A percentile compares a stretch with the other conserved stretches of the same genome.
Conservation (phyloP, 2,329 filamentous ascomycete genomes). For the Meredithiella fracta region DNA sequence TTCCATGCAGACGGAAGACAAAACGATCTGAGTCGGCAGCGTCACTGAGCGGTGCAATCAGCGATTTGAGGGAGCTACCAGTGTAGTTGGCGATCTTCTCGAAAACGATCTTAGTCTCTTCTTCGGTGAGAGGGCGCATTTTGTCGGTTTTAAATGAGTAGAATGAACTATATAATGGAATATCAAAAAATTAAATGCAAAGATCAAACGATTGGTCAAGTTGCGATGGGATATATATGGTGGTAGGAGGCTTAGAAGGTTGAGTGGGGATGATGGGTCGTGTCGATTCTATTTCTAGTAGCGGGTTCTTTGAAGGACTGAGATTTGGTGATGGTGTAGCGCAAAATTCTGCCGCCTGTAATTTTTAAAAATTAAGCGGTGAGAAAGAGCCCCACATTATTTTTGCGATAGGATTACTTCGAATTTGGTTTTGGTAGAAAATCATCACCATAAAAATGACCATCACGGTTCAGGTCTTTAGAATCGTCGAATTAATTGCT, state of each 20-base stretch:
- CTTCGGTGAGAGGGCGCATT: constrained; percentile 71
- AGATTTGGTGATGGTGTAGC: constrained; percentile 6
- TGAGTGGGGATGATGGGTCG: not conserved
- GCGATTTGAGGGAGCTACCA: constrained; percentile 66
- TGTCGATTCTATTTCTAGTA: not conserved
- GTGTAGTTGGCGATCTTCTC: constrained; percentile 90
- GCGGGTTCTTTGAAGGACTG: constrained; percentile 1
- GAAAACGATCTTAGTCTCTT: constrained; percentile 68
- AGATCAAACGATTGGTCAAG: too few species aligned
- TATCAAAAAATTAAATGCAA: not conserved
- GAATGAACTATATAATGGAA: not conserved
- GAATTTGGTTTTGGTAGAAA: not conserved
- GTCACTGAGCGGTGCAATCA: constrained; percentile 58
- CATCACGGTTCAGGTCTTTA: too few species aligned
- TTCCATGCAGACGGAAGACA: constrained; percentile 70
- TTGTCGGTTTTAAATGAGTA: constrained; percentile 18
- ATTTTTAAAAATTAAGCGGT: constrained; percentile 20
- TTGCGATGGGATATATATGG: not conserved
- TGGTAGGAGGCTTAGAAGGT: not conserved
- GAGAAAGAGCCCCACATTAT: constrained; percentile 12
- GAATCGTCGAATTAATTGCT: not conserved
- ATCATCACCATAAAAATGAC: not conserved
- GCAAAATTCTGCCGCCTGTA: constrained; percentile 14
- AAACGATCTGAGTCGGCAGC: constrained; percentile 56
- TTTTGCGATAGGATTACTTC: constrained; percentile 10